Base-by-base conservation (phyloP, 495 filamentous ascomycete species). In the Xylaria bambusicola region DNA sequence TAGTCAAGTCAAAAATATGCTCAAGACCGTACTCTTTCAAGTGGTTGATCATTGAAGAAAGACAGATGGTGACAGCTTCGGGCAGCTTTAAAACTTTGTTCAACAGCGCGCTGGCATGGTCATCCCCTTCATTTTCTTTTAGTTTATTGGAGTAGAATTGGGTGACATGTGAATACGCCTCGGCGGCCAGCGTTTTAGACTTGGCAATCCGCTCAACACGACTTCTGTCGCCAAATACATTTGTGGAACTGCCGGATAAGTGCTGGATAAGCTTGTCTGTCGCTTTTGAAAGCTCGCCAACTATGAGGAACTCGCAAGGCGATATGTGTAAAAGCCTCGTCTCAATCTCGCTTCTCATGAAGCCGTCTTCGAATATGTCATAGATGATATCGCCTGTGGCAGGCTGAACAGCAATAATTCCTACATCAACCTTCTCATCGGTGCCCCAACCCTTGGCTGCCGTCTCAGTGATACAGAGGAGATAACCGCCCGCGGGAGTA, bases 311-410 rank as follows among this genome's bases (percentile, higher is more conserved):
- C 74, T 99, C 94, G 73, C 94, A 97, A 1, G 94, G 94, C 1
- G 93, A 89, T 62, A 99, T 95, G 69, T 99, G 94, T 17, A 99
- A 78, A 21, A 99, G 76, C 40, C 94, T 80, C 0, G 94, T 98
- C 74, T 99, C 94, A 46, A 98, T 90, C 67, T 99, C 94, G 56
- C 89, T 91, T 42, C 94, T 82, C 95, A 98, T 99, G 74, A 98
- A 99, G 2, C 95, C 92, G 66, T 99, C 94, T 64, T 97, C 91
- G 63, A 99, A 99, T 42, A 90, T 86, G 68, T 99, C 94, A 63
- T 97, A 94, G 56, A 98, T 91, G 58, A 99, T 89, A 66, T 98
- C 94, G 44, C 94, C 94, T 0, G 95, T 98, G 0, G 90, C 88
- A 21, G 94, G 94, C 63, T 99, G 94, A 1, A 99, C 94, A 23